Base-by-base conservation (phyloP, 1,284 basidiomycete genomes). In the Pascua guehoae region DNA sequence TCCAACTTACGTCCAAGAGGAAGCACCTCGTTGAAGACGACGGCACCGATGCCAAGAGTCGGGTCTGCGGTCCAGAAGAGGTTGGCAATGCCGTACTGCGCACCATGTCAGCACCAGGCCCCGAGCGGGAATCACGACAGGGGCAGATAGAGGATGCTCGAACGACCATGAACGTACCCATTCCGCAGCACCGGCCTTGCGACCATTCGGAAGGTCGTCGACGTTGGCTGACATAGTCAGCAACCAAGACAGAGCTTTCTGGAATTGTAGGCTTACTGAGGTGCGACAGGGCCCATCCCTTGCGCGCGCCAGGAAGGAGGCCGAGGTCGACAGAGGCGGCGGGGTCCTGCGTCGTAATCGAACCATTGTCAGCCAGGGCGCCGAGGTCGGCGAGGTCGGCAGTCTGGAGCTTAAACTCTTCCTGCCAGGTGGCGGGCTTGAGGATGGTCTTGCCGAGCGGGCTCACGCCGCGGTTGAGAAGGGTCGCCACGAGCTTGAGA, bases 221-320 rank as follows among this genome's bases (percentile, higher is more conserved):
- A 60, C 56, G 55, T 63, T 64, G 16, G 61, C 64, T 65, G 49
- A 2, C 18, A 32, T 3, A 32, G 42, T 37, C 44, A 37, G 41
- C 14, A 10, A 17, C 9, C 11, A 12, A 10, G 8, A n/a, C 10
- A 8, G n/a, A n/a, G 39, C 16, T n/a, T 18, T 46, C n/a, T n/a
- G n/a, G n/a, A n/a, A n/a, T n/a, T n/a, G n/a, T n/a, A n/a, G 2
- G 54, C 64, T 40, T 44, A 65, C 64, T 39, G 12, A 66, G 54
- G 57, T 62, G 61, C 1, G 58, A 61, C 38, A 66, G 53, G 17
- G 61, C 63, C 63, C 63, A 66, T 9, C 61, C 65, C 42, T 66
- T 66, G 38, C 45, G 40, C 51, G 58, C 42, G 5, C 41, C 12
- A n/a, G 12, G 40, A 39, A 64, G 51, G 24, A 66, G 47, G 17